Percentiles rank a stretch among this genome's conserved stretches.
Conservation (phyloP, 176 grass and related monocot genomes). For the Aegilops sharonensis region DNA sequence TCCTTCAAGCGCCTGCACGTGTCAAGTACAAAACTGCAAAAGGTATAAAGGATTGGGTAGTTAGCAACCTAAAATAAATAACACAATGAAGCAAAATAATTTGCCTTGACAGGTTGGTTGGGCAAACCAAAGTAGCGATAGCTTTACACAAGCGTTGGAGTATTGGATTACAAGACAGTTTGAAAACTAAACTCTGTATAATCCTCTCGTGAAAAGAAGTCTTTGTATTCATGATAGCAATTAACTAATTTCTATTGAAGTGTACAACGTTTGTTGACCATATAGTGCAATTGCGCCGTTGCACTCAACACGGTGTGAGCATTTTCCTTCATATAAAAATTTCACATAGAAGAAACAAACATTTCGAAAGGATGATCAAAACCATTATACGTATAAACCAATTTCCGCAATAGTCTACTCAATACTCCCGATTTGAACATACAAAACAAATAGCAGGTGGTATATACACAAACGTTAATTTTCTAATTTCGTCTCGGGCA, state of each 20-base stretch:
- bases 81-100: neutral
- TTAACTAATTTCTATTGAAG: neutral
- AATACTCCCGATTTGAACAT: neutral
- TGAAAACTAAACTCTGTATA: neutral
- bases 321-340: neutral
- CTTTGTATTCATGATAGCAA: neutral
- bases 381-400: neutral
- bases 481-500: neutral
- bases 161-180: neutral
- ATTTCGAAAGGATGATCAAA: neutral
- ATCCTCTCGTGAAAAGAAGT: neutral
- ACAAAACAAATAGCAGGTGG: neutral
- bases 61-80: slow-evolving; percentile 3
- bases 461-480: neutral
- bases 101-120: neutral
- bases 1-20: slow-evolving; percentile 85
- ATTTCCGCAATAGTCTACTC: neutral
- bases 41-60: neutral
- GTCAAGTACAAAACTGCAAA: slow-evolving; percentile 78
- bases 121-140: neutral
- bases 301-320: neutral
- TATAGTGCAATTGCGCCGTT: neutral
- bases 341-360: neutral
- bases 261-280: neutral
- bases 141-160: neutral